A percentile compares a stretch with the other conserved stretches of the same genome.
These are phyloP conservation scores for Aspergillus spinulosporus DNA, from an alignment of 2,329 filamentous ascomycete species.

Conservation along the genomic window DNA sequence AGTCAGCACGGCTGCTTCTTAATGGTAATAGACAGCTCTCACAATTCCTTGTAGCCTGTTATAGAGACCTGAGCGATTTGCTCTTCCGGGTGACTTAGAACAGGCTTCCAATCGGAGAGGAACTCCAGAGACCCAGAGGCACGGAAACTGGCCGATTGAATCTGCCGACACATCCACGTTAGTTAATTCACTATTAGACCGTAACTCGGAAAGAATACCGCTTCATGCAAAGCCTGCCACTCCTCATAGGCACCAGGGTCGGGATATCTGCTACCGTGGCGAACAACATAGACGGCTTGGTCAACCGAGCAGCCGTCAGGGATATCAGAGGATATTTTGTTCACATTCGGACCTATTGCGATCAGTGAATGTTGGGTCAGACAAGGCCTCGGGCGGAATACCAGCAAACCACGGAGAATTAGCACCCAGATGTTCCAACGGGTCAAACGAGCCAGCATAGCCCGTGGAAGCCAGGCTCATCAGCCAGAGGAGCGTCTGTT, in stretches of 20 bases:
- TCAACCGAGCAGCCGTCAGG: slow-evolving; percentile 16
- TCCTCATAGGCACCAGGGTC: slow-evolving; percentile 16
- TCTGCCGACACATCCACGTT: slow-evolving; percentile 36
- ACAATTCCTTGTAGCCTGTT: slow-evolving; percentile 62
- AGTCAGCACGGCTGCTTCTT: too few relatives aligned
- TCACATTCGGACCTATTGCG: slow-evolving; percentile 15
- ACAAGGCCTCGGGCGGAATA: slow-evolving; percentile 23
- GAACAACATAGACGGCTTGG: slow-evolving; percentile 18
- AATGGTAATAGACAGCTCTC: background rate
- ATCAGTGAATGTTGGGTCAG: background rate
- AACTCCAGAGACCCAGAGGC: slow-evolving; percentile 57
- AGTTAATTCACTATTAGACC: background rate
- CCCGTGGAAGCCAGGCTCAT: slow-evolving; percentile 14
- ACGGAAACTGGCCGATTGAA: slow-evolving; percentile 56
- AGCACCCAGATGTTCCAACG: slow-evolving; percentile 53
- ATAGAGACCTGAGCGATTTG: slow-evolving; percentile 62
- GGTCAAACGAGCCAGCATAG: slow-evolving; percentile 28
- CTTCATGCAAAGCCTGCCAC: slow-evolving; percentile 35
- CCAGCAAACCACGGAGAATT: slow-evolving; percentile 57
- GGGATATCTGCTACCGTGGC: slow-evolving; percentile 19
- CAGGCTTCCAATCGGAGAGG: slow-evolving; percentile 59
- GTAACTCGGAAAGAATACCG: slow-evolving; percentile 17
- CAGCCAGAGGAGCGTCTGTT: slow-evolving; percentile 11
- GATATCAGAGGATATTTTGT: slow-evolving; percentile 10
- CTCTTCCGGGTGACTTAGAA: slow-evolving; percentile 54